Evolutionary conservation across 2,329 filamentous ascomycete genomes (phyloP), one percentile per base, ranked within the genome.

Genomic region (Aspergillus pseudoviridinutans): DNA sequence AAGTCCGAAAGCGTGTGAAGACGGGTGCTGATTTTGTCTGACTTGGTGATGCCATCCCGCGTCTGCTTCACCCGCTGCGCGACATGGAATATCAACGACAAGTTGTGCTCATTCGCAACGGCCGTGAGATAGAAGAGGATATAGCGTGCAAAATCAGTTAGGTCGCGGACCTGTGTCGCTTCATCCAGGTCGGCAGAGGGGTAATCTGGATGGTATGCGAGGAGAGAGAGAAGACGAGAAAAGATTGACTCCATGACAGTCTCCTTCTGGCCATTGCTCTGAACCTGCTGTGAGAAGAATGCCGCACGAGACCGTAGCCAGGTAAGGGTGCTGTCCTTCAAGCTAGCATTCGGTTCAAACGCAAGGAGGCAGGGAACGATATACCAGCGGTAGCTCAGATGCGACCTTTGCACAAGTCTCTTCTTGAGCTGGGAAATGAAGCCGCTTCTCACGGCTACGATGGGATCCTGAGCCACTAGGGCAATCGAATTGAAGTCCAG

Each of bases 181-280:
- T 74, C 67, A 9, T 72, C 72, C 20, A 73, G 49, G 24, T 71
- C 68, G 14, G 71, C 66, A 4, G 74, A 68, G 17, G 77, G 77
- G 57, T 93, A 97, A 72, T 99, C 94, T 1, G 92, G 92, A 71
- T 99, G 94, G 71, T 97, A 93, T 4, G 93, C 92, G 47, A 99
- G 82, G 47, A 99, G 78, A 51, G 92, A 94, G 53, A 99, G 80
- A 35, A 97, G 82, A 8, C 94, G 86, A 27, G 90, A 86, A 70
- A 97, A 89, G 12, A 88, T 83, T 24, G 87, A 84, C 74, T 97
- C 93, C 78, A 99, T 85, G 7, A 89, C 82, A 9, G 82, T 85
- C 55, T 85, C 68, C 58, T 69, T 68, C 65, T 76, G 71, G 50
- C 69, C 67, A 49, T 62, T 70, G 10, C 65, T 63, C 61, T 64